Conservation (phyloP, 208 protist species). For the Lotmaria passim region DNA sequence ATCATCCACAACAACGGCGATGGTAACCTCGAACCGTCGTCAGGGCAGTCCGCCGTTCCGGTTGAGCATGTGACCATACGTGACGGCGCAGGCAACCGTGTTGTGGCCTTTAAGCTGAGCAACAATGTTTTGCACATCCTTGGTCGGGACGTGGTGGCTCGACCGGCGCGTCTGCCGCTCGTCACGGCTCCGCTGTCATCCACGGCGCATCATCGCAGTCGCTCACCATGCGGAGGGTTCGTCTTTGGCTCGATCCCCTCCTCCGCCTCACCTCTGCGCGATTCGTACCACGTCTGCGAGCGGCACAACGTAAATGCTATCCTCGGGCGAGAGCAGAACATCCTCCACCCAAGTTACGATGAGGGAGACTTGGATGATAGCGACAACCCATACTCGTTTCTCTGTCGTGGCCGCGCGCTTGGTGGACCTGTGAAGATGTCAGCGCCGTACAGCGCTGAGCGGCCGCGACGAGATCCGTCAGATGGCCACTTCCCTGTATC, state of each 20-base stretch:
- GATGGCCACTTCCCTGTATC: not conserved
- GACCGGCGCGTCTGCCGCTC: not conserved
- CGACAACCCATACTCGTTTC: not conserved
- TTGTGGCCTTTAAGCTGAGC: slow-evolving; percentile 14
- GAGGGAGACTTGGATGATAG: slow-evolving; percentile 1
- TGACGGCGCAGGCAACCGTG: slow-evolving; percentile 12
- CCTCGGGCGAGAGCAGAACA: slow-evolving; percentile 17
- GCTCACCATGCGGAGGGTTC: not conserved
- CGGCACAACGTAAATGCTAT: not conserved
- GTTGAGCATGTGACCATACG: slow-evolving; percentile 33
- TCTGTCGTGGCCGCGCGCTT: not conserved
- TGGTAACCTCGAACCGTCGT: not conserved
- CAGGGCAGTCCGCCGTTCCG: not conserved
- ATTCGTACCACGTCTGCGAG: not conserved
- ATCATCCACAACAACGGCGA: not conserved
- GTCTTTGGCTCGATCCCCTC: not conserved
- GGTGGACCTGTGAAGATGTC: not conserved
- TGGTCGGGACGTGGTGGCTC: slow-evolving; percentile 1
- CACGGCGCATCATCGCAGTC: not conserved
- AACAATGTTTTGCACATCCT: slow-evolving; percentile 12
- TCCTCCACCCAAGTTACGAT: slow-evolving; percentile 22
- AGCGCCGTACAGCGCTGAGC: not conserved
- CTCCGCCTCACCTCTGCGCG: not conserved
- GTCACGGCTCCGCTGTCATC: not conserved
- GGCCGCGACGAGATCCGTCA: not conserved